phyloP scores from a whole-genome alignment of 108 stramenopile species.

The Pseudonitzschia pungens region DNA sequence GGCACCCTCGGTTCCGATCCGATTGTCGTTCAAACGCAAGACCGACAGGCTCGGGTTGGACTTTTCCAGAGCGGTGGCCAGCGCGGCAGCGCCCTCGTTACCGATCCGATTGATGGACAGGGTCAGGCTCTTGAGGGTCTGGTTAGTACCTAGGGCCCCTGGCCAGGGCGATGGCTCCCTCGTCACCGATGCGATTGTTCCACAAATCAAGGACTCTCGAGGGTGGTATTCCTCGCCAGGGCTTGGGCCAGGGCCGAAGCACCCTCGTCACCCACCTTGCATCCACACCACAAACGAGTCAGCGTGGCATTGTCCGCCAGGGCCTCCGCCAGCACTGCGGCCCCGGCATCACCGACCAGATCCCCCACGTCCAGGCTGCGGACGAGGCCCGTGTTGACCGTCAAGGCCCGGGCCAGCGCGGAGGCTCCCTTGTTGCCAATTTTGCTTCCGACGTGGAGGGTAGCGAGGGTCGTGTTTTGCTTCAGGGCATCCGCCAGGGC shows the following conservation, averaged over 20 bases:
- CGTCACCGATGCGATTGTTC: constrained; percentile 1
- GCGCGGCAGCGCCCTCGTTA: too few relatives aligned
- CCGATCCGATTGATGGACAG: too few relatives aligned
- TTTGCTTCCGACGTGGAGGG: neutral
- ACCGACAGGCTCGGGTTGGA: too few relatives aligned
- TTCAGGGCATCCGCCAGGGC: constrained; percentile 11
- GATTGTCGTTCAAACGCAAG: neutral
- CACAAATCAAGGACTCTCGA: neutral
- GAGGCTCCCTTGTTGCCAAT: neutral
- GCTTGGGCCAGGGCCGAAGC: neutral
- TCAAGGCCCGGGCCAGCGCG: too few relatives aligned
- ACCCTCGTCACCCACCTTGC: neutral
- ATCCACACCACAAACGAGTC: neutral
- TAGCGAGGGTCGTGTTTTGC: neutral
- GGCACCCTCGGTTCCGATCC: constrained; percentile 1
- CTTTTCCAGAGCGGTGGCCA: too few relatives aligned
- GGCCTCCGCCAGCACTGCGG: too few relatives aligned
- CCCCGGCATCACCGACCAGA: neutral
- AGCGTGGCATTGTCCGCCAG: neutral
- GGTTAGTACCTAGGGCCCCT: neutral
- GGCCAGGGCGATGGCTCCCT: constrained; percentile 1
- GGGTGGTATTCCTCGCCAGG: neutral
- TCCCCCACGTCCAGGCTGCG: too few relatives aligned
- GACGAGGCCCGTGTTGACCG: too few relatives aligned
- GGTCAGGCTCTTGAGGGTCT: too few relatives aligned